phyloP scores from a whole-genome alignment of 225 moss, liverwort and hornwort genomes.

The Bryoerythrophyllum caledonicum region DNA sequence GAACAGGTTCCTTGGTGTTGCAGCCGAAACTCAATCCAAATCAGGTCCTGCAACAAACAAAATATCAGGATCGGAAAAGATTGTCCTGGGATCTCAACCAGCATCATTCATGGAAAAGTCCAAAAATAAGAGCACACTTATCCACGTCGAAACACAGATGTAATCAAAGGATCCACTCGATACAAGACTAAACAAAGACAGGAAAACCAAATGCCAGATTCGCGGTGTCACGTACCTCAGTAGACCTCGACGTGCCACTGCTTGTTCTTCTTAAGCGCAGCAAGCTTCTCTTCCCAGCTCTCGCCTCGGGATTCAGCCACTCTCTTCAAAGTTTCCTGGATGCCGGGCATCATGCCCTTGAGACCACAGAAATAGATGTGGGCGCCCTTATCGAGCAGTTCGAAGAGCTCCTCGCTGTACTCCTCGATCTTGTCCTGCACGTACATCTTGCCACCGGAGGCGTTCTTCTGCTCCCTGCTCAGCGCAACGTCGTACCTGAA shows the following conservation, averaged over 20 bases:
- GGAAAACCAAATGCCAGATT: no score
- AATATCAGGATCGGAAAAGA: not conserved
- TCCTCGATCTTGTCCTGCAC: conserved; percentile 99
- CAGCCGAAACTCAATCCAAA: conserved; percentile 1
- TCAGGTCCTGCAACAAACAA: not conserved
- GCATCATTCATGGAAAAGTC: no score
- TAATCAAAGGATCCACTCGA: no score
- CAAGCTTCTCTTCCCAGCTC: conserved; percentile 77
- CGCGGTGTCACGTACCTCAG: conserved; percentile 23
- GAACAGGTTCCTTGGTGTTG: conserved; percentile 20
- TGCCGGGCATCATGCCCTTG: conserved; percentile 98
- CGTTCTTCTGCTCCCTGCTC: conserved; percentile 83
- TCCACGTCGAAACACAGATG: no score
- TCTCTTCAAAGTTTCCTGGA: conserved; percentile 84
- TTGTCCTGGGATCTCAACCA: no score
- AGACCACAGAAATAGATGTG: conserved; percentile 99
- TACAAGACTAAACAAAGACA: no score
- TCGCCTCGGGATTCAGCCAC: conserved; percentile 79
- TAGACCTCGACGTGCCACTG: conserved; percentile 99
- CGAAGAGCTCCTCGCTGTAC: conserved; percentile 81
- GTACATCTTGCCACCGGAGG: conserved; percentile 86
- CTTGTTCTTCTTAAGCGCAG: conserved; percentile 87
- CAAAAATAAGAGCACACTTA: no score
- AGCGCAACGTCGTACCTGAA: conserved; percentile 87
- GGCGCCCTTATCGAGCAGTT: conserved; percentile 80